Base-by-base conservation (phyloP, 2,329 filamentous ascomycete genomes). In the Beauveria sp. region DNA sequence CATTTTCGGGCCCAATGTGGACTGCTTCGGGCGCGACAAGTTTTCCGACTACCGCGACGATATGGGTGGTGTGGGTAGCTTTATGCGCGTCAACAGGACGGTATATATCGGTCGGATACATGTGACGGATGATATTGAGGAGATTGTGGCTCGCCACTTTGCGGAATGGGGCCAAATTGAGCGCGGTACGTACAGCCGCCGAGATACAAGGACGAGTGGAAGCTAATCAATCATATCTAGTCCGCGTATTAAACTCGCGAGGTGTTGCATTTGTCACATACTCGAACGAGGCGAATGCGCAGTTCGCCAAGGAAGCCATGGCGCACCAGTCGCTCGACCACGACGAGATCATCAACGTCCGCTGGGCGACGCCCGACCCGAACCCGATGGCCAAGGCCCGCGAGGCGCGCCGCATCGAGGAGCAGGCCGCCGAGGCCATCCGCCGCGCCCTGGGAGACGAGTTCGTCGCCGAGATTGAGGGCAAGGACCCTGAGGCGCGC, bases 211-310 rank as follows among this genome's bases (percentile, higher is more conserved):
- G 9, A 45, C 7, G 4, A 24, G 5, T 14, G 7, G n/a, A 52
- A 18, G 22, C 60, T 18, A 58, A 63, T 40, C 8, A 6, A 42
- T 6, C 4, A 7, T 7, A 24, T 26, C 2, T 53, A 79, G 76
- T 88, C 52, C 88, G 95, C 31, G 93, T 98, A 2, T 79, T 99
- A 16, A 97, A 96, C 62, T 88, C 86, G 1, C 80, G 93, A 46
- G 96, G 95, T 60, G 95, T 99, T 22, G 96, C 88, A 0, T 99
- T 99, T 73, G 88, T 99, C 61, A 99, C 96, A 10, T 98, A 98
- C 72, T 83, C 85, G 26, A 96, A 96, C 72, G 90, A 96, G 71
- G 88, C 90, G 48, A 96, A 95, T 68, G 88, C 89, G 2, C 88
- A 96, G 72, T 96, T 96, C 68, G 92, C 92, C 3, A 93, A 93